Conservation (phyloP, 192 early-diverging fungal species). For the Funneliformis geosporum region DNA sequence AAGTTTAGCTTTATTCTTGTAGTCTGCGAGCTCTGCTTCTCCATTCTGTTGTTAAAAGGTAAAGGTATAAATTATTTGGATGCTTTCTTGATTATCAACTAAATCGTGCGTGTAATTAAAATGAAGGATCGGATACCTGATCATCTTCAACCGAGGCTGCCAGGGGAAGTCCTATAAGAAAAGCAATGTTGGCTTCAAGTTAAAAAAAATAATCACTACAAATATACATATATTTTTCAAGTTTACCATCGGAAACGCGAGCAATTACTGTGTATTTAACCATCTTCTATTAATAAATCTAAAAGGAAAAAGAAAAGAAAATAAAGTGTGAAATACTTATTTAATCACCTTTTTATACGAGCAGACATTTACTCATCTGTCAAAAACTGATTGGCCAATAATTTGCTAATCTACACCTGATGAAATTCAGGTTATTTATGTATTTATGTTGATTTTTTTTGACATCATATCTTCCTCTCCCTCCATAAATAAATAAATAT, state of each 20-base stretch:
- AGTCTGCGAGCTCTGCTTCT: conserved; percentile 84
- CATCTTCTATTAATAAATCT: conserved; percentile 52
- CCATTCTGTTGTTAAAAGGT: conserved; percentile 43
- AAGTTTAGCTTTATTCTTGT: conserved; percentile 92
- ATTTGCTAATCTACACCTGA: no score
- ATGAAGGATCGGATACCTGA: conserved; percentile 53
- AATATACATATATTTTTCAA: background rate
- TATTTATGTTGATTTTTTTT: background rate
- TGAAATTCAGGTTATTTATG: no score
- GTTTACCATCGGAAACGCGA: conserved; percentile 79
- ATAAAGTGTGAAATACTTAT: background rate
- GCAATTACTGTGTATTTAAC: conserved; percentile 94
- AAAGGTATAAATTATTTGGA: background rate
- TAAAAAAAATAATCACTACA: background rate
- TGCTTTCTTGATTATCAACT: background rate
- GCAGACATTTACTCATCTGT: background rate
- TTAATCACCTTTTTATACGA: no score
- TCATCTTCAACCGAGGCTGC: conserved; percentile 97
- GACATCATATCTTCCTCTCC: no score
- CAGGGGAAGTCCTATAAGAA: conserved; percentile 70
- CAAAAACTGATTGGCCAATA: background rate
- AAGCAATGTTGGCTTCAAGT: background rate
- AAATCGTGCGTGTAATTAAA: background rate
- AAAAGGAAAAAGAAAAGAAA: background rate
- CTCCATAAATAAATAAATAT: no score